phyloP scores from a whole-genome alignment of 106 monocot genomes.

The Gastrodia elata region DNA sequence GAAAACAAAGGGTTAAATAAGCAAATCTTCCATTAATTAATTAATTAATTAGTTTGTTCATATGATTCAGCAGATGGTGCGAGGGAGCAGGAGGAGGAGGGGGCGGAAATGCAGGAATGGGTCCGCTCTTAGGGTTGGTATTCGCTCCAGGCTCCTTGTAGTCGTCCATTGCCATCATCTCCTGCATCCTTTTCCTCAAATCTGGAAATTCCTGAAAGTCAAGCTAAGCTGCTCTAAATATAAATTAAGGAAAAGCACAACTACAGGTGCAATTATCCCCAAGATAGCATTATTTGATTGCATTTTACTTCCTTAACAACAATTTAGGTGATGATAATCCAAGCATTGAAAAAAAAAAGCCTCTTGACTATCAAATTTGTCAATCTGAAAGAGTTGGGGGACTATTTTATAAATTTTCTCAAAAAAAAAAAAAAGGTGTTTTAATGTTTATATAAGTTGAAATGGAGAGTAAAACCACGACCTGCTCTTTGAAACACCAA shows the following conservation, averaged over 20 bases:
- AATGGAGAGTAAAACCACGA: too few species aligned
- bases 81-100: not conserved
- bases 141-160: slow-evolving; percentile 27
- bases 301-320: too few species aligned
- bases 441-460: too few species aligned
- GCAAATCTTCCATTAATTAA: not conserved
- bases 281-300: too few species aligned
- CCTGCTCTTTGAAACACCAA: too few species aligned
- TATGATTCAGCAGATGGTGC: not conserved
- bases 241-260: not conserved
- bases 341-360: not conserved
- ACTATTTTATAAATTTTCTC: too few species aligned
- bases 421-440: too few species aligned
- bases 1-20: not conserved
- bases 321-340: too few species aligned
- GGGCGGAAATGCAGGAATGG: not conserved
- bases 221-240: not conserved
- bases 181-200: not conserved
- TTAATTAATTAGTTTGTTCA: not conserved
- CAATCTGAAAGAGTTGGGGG: not conserved
- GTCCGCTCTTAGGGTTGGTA: slow-evolving; percentile 17
- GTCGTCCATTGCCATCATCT: slow-evolving; percentile 19
- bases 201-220: not conserved
- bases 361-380: not conserved
- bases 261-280: not conserved